Conservation (phyloP, 805 yeast species). For the Starmerella kuoi region DNA sequence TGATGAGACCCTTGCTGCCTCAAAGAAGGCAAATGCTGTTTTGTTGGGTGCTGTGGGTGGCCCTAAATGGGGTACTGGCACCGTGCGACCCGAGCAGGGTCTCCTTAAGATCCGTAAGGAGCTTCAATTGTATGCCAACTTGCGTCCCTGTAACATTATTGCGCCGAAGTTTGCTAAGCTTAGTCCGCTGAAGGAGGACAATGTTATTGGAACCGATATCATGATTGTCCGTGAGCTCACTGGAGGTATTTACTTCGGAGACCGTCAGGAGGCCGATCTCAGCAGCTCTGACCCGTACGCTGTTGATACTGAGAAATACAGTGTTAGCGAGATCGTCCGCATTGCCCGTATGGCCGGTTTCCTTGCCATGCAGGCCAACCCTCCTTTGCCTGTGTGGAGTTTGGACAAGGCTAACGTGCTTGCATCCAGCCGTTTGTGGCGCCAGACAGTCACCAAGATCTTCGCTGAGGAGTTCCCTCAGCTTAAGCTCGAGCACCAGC, state of each 20-base stretch:
- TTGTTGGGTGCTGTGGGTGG: constrained; percentile 97
- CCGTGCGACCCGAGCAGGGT: constrained; percentile 96
- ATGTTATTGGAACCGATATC: constrained; percentile 83
- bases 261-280: constrained; percentile 83
- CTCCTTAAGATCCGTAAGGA: constrained; percentile 88
- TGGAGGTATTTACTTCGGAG: constrained; percentile 97
- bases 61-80: constrained; percentile 97
- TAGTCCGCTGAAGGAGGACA: constrained; percentile 76
- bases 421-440: constrained; percentile 93
- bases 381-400: constrained; percentile 93
- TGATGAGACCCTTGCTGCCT: constrained; percentile 67
- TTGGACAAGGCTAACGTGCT: constrained; percentile 95
- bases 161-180: constrained; percentile 71
- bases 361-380: constrained; percentile 81
- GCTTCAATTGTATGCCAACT: constrained; percentile 83
- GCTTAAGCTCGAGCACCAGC: constrained; percentile 76
- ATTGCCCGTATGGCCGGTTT: constrained; percentile 98
- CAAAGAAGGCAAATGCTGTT: constrained; percentile 88
- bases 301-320: constrained; percentile 84
- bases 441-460: constrained; percentile 79
- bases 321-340: constrained; percentile 85
- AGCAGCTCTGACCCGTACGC: constrained; percentile 50
- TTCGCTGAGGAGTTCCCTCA: constrained; percentile 84
- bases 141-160: constrained; percentile 92
- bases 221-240: constrained; percentile 91